A percentile compares a stretch with the other conserved stretches of the same genome.
Conservation (phyloP, 495 filamentous ascomycete genomes). For the Thozetella sp. region DNA sequence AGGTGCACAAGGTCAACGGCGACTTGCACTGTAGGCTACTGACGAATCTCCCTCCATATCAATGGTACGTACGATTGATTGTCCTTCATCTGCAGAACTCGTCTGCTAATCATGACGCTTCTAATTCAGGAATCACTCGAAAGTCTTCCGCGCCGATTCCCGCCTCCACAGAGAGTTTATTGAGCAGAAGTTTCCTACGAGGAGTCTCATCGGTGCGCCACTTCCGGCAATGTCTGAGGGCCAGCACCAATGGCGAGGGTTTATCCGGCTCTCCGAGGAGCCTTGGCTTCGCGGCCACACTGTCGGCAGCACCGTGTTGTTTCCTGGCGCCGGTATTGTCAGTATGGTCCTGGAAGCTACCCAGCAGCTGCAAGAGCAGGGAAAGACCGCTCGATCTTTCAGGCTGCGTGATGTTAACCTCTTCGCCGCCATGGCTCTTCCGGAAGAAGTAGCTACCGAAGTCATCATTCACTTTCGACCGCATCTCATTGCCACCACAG, state of each 20-base stretch:
- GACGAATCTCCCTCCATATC: constrained; percentile 8
- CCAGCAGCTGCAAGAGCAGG: constrained; percentile 2
- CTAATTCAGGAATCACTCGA: constrained; percentile 25
- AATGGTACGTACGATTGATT: too few relatives aligned
- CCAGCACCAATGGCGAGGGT: constrained; percentile 27
- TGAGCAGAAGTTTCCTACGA: too few relatives aligned
- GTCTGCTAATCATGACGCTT: too few relatives aligned
- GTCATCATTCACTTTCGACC: not conserved
- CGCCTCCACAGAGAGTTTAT: constrained; percentile 13
- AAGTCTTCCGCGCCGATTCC: constrained; percentile 18
- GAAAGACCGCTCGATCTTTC: constrained; percentile 9
- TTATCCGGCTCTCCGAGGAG: constrained; percentile 21
- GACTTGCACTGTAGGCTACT: constrained; percentile 34
- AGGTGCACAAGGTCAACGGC: constrained; percentile 2
- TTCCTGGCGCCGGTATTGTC: constrained; percentile 37
- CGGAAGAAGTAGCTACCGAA: constrained; percentile 7
- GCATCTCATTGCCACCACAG: not conserved
- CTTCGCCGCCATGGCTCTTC: constrained; percentile 12
- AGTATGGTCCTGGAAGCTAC: constrained; percentile 41
- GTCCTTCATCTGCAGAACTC: too few relatives aligned
- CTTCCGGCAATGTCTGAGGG: too few relatives aligned
- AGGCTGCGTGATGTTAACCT: constrained; percentile 28
- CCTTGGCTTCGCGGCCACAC: constrained; percentile 40
- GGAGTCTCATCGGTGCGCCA: too few relatives aligned
- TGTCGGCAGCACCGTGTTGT: constrained; percentile 24